phyloP scores from a whole-genome alignment of 2,329 filamentous ascomycete species.

The Hirsutella thompsonii region DNA sequence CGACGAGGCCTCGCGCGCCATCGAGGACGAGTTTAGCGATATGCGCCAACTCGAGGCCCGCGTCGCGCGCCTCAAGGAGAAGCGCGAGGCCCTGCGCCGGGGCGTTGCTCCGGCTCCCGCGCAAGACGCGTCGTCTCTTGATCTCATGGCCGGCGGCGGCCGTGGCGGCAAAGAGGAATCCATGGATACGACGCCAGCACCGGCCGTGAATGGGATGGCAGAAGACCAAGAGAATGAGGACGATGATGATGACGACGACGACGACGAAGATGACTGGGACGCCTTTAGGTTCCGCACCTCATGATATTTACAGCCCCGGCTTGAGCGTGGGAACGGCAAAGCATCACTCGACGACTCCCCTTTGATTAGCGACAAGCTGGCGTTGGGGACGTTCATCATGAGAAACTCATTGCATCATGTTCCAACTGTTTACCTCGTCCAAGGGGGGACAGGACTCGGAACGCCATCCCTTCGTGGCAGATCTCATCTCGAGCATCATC shows the following conservation, averaged over 20 bases:
- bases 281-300: slow-evolving; percentile 36
- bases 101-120: too few species aligned
- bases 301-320: slow-evolving; percentile 4
- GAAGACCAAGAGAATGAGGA: slow-evolving; percentile 19
- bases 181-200: too few species aligned
- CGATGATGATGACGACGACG: slow-evolving; percentile 35
- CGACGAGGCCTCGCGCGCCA: slow-evolving; percentile 60
- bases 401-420: too few species aligned
- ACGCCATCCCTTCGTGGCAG: too few species aligned
- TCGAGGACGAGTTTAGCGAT: slow-evolving; percentile 70
- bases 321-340: background rate
- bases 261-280: slow-evolving; percentile 42
- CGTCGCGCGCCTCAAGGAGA: slow-evolving; percentile 55
- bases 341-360: background rate
- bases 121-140: too few species aligned
- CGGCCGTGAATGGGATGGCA: slow-evolving; percentile 3
- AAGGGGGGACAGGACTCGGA: too few species aligned
- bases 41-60: slow-evolving; percentile 70
- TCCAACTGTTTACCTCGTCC: too few species aligned
- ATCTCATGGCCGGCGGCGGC: background rate
- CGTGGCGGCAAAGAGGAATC: background rate
- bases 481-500: too few species aligned
- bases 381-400: too few species aligned
- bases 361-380: background rate
- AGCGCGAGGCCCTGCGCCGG: slow-evolving; percentile 48